Conservation (phyloP, 106 monocot species). For the Agapanthus africanus region DNA sequence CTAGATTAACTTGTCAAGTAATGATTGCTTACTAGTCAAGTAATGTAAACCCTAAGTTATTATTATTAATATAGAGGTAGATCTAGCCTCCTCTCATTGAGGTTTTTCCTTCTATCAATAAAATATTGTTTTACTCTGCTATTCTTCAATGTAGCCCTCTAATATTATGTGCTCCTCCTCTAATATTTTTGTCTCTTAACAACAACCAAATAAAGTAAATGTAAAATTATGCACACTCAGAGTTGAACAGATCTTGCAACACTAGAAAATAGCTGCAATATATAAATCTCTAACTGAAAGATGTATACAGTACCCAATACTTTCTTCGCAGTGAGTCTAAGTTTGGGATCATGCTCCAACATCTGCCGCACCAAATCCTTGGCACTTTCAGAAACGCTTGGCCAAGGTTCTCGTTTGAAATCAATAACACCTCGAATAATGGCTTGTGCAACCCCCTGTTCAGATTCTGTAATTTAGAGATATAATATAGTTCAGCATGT, state of each 20-base stretch:
- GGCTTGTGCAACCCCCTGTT: conserved; percentile 98
- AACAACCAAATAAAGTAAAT: neutral
- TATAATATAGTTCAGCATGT: neutral
- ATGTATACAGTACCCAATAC: conserved; percentile 67
- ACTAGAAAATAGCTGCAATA: neutral
- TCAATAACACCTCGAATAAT: conserved; percentile 92
- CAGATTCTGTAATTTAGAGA: conserved; percentile 66
- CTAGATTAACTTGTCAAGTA: too few relatives aligned
- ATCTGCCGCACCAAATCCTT: conserved; percentile 82
- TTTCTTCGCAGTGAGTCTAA: conserved; percentile 83
- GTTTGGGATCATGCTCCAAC: conserved; percentile 88
- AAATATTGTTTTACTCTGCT: too few relatives aligned
- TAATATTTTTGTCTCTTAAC: too few relatives aligned
- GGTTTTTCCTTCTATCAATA: too few relatives aligned
- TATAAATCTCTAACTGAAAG: neutral
- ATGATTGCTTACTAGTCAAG: too few relatives aligned
- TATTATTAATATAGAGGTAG: too few relatives aligned
- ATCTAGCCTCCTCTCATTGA: too few relatives aligned
- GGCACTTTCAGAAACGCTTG: conserved; percentile 86
- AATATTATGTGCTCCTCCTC: too few relatives aligned
- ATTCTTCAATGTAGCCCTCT: too few relatives aligned
- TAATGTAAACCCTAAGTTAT: too few relatives aligned
- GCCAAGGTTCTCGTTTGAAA: conserved; percentile 99
- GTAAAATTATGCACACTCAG: neutral
- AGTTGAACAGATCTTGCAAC: neutral